Evolutionary conservation across 352 stramenopile species (phyloP).

Genomic region (Pythium brachiatum): DNA sequence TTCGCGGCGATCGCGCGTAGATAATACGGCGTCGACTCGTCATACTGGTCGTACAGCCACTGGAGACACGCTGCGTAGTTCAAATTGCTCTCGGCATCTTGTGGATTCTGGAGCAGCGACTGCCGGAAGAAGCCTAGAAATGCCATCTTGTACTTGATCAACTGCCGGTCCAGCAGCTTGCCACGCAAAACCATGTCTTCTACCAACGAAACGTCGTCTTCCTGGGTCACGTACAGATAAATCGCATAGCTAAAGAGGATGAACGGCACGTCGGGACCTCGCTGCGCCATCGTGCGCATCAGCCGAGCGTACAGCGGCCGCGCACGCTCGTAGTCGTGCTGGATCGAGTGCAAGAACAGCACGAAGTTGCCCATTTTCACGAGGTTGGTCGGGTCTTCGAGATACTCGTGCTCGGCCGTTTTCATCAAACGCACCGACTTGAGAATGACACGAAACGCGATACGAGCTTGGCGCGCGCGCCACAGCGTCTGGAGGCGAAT

Average conservation of each 20-base stretch:
- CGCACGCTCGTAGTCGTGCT: slow-evolving; percentile 77
- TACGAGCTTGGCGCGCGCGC: slow-evolving; percentile 48
- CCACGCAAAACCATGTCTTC: slow-evolving; percentile 66
- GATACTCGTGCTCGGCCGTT: slow-evolving; percentile 64
- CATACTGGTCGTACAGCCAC: slow-evolving; percentile 69
- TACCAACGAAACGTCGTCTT: slow-evolving; percentile 61
- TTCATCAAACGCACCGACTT: slow-evolving; percentile 68
- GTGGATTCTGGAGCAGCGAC: slow-evolving; percentile 60
- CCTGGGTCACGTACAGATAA: slow-evolving; percentile 69
- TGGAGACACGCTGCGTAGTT: slow-evolving; percentile 80
- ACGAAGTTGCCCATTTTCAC: slow-evolving; percentile 83
- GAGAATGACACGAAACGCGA: slow-evolving; percentile 59
- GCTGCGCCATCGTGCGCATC: slow-evolving; percentile 72
- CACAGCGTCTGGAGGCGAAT: slow-evolving; percentile 53
- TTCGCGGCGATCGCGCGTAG: slow-evolving; percentile 60
- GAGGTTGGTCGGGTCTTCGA: slow-evolving; percentile 72
- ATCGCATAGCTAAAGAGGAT: slow-evolving; percentile 77
- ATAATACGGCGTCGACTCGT: slow-evolving; percentile 61
- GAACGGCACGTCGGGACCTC: slow-evolving; percentile 73
- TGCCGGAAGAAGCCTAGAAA: slow-evolving; percentile 80
- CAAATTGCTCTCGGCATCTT: slow-evolving; percentile 57
- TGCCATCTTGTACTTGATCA: slow-evolving; percentile 73
- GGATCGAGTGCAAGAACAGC: slow-evolving; percentile 72
- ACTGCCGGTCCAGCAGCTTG: slow-evolving; percentile 47
- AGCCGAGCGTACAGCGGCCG: slow-evolving; percentile 62